Evolutionary conservation across 768 basidiomycete genomes (phyloP).

Genomic region (Cystofilobasidium bisporidii): DNA sequence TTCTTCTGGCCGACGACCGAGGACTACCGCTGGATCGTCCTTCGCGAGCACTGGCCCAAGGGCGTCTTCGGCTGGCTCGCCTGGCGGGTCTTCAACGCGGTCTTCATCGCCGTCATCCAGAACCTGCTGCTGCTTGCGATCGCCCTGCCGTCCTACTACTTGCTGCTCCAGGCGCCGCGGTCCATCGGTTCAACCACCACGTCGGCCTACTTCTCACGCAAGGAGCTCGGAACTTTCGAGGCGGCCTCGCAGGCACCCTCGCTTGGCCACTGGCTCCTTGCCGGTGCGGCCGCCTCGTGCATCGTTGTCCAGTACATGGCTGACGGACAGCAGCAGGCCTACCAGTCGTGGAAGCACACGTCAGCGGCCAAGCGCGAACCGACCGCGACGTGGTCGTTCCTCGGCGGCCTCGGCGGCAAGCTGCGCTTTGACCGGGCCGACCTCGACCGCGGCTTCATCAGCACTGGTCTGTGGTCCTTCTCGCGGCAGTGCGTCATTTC

Average conservation of each 20-base stretch:
- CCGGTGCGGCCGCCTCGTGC: neutral
- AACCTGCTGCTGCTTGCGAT: conserved; percentile 23
- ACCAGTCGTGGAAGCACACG: conserved; percentile 26
- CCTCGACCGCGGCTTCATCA: conserved; percentile 20
- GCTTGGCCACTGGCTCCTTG: conserved; percentile 13
- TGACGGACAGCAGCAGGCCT: conserved; percentile 25
- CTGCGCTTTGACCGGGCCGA: conserved; percentile 12
- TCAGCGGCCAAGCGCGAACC: neutral
- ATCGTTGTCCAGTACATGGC: conserved; percentile 18
- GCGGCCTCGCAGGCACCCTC: conserved; percentile 2
- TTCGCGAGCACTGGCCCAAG: conserved; percentile 2
- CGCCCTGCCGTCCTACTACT: conserved; percentile 20
- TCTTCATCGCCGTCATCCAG: conserved; percentile 27
- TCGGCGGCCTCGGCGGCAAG: conserved; percentile 7
- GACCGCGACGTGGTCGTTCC: conserved; percentile 20
- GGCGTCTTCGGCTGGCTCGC: conserved; percentile 3
- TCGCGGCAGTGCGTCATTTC: conserved; percentile 23
- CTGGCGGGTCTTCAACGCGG: conserved; percentile 18
- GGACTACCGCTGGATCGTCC: conserved; percentile 21
- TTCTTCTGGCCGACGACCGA: conserved; percentile 23
- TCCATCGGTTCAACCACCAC: neutral
- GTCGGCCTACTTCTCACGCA: neutral
- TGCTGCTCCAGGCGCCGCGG: conserved; percentile 23
- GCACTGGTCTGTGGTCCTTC: conserved; percentile 19
- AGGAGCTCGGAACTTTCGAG: conserved; percentile 1